These are phyloP conservation scores for Neoarthrinium moseri DNA, from an alignment of 2,329 filamentous ascomycete species.

Conservation along the genomic window DNA sequence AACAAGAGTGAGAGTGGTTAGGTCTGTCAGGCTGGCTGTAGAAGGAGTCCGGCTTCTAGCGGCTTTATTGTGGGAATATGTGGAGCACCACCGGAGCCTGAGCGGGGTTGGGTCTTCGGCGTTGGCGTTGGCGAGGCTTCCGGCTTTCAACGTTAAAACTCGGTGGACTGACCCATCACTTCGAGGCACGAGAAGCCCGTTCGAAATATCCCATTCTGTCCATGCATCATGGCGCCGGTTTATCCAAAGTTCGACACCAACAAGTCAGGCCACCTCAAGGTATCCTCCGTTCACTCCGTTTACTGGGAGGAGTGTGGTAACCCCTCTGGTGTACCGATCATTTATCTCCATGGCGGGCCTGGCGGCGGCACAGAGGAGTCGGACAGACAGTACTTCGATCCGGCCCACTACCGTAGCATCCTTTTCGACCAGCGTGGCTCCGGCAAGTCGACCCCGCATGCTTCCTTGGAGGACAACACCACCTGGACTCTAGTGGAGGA, in stretches of 20 bases:
- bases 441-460: conserved; percentile 34
- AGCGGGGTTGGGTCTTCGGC: too few species aligned
- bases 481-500: conserved; percentile 36
- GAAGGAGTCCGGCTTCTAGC: too few species aligned
- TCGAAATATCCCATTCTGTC: too few species aligned
- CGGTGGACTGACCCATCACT: too few species aligned
- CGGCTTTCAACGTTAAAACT: background rate
- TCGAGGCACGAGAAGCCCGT: background rate
- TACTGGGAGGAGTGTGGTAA: conserved; percentile 23
- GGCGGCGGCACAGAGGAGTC: conserved; percentile 32
- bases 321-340: conserved; percentile 25
- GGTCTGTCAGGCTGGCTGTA: too few species aligned
- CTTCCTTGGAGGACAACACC: conserved; percentile 34
- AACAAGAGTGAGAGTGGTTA: too few species aligned
- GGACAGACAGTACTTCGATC: conserved; percentile 37
- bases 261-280: conserved; percentile 23
- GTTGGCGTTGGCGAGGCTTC: too few species aligned
- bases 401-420: conserved; percentile 28
- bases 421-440: conserved; percentile 39
- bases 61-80: too few species aligned
- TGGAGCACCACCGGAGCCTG: too few species aligned
- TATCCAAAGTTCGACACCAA: conserved; percentile 21
- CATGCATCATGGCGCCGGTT: conserved; percentile 21
- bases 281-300: conserved; percentile 23
- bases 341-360: conserved; percentile 44